phyloP scores from a whole-genome alignment of 345 rosid genomes.

The Populus nigra region DNA sequence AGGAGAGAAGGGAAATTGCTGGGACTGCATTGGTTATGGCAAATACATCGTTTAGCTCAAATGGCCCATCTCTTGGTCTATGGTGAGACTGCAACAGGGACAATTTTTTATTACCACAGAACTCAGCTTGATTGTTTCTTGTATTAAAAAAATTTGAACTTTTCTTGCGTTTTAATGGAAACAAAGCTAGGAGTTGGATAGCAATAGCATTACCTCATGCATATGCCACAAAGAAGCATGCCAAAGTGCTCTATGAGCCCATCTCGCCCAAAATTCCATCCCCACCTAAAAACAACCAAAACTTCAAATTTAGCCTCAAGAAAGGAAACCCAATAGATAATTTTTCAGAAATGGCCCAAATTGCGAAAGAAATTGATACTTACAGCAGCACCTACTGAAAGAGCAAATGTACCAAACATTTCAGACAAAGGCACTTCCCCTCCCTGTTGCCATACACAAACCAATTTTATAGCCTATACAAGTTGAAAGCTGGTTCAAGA shows the following conservation, averaged over 20 bases:
- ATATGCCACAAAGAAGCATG: constrained; percentile 70
- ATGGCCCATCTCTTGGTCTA: constrained; percentile 53
- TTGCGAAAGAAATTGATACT: constrained; percentile 9
- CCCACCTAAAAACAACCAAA: constrained; percentile 43
- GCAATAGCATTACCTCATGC: constrained; percentile 49
- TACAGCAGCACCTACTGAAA: constrained; percentile 63
- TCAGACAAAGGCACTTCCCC: constrained; percentile 46
- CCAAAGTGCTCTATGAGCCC: constrained; percentile 72
- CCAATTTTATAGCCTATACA: not conserved
- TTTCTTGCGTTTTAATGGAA: not conserved
- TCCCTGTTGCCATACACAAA: constrained; percentile 26
- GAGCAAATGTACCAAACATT: constrained; percentile 55
- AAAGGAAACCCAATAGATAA: too few relatives aligned
- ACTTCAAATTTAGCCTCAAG: not conserved
- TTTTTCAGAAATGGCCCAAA: not conserved
- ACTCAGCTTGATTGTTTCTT: not conserved
- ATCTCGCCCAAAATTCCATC: constrained; percentile 78
- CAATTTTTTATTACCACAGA: not conserved
- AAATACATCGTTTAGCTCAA: constrained; percentile 60
- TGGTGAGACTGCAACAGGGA: constrained; percentile 57
- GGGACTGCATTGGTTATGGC: constrained; percentile 60
- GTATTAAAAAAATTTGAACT: not conserved
- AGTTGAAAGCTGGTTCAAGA: not conserved
- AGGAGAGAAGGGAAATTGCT: constrained; percentile 47
- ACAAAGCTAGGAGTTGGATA: not conserved